Evolutionary conservation across 2,329 filamentous ascomycete species (phyloP), one percentile per base, ranked within the genome.

Genomic region (Scytalidium sp.): DNA sequence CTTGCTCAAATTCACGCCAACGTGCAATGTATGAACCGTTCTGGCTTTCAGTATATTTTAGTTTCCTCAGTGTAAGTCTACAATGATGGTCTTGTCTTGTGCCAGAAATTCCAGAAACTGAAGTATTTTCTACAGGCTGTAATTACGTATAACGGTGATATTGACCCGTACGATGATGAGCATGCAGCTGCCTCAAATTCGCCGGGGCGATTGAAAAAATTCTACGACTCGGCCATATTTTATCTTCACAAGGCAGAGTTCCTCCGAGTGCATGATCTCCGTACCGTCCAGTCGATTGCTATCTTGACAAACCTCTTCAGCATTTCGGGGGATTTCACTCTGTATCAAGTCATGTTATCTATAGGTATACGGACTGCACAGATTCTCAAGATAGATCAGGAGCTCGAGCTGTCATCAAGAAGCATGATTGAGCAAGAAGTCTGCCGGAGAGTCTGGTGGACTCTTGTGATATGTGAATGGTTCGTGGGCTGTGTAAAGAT

Each of bases 21-120:
- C n/a, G n/a, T n/a, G n/a, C n/a, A 6, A 17, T 13, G 3, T 27
- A 7, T 11, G 41, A 51, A 41, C 41, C 50, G 15, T 39, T 45
- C 10, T 57, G 56, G 56, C 40, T 58, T 17, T 47, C 56, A 15
- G 47, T 57, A 13, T 58, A 58, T 39, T 58, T 58, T 43, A 51
- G 56, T 21, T 41, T 54, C 19, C 32, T 57, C 4, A 49, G 43
- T 27, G 56, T 54, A 44, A 10, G 46, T 47, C 10, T 19, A 11
- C 43, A 19, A 17, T 2, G 19, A 43, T 17, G 10, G 15, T 29
- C n/a, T 46, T 21, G 32, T n/a, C n/a, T n/a, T n/a, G n/a, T n/a
- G n/a, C n/a, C n/a, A n/a, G n/a, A n/a, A n/a, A n/a, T n/a, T n/a
- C n/a, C n/a, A n/a, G 23, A 13, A 46, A 20, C 17, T 15, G 15